phyloP scores from a whole-genome alignment of 2,329 filamentous ascomycete species.

The Dryadomyces quercivorus region DNA sequence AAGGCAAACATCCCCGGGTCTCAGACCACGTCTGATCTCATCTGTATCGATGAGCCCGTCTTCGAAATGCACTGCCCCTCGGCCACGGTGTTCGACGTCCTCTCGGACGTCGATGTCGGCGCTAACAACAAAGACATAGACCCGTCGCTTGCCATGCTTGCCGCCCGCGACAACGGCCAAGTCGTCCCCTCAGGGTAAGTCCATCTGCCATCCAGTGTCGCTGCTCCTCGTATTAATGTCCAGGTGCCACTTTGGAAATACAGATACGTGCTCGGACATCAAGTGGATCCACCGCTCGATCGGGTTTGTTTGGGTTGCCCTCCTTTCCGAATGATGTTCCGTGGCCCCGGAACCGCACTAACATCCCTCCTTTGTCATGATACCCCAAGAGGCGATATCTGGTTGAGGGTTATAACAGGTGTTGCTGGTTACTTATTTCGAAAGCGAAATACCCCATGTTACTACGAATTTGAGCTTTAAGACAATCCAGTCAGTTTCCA shows the following conservation, averaged over 20 bases:
- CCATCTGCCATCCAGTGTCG: neutral
- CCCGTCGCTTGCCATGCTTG: too few relatives aligned
- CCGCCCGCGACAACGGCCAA: too few relatives aligned
- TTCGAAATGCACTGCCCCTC: too few relatives aligned
- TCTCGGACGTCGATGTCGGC: too few relatives aligned
- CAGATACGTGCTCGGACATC: slow-evolving; percentile 9
- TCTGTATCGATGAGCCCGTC: too few relatives aligned
- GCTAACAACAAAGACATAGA: too few relatives aligned
- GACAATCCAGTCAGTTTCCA: neutral
- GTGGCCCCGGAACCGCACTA: neutral
- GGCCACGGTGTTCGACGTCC: too few relatives aligned
- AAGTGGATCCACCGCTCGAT: slow-evolving; percentile 4
- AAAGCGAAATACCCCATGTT: neutral
- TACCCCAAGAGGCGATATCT: neutral
- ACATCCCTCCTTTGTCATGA: neutral
- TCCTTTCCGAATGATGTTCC: neutral
- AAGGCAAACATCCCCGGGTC: too few relatives aligned
- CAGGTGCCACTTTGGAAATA: slow-evolving; percentile 10
- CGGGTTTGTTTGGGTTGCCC: slow-evolving; percentile 5
- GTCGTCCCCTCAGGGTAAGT: neutral
- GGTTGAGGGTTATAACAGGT: neutral
- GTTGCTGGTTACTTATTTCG: neutral
- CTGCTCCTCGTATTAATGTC: neutral
- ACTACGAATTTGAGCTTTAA: neutral
- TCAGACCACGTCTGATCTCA: too few relatives aligned